phyloP scores from a whole-genome alignment of 176 grass and related monocot species.

The Chrysopogon serrulatus region DNA sequence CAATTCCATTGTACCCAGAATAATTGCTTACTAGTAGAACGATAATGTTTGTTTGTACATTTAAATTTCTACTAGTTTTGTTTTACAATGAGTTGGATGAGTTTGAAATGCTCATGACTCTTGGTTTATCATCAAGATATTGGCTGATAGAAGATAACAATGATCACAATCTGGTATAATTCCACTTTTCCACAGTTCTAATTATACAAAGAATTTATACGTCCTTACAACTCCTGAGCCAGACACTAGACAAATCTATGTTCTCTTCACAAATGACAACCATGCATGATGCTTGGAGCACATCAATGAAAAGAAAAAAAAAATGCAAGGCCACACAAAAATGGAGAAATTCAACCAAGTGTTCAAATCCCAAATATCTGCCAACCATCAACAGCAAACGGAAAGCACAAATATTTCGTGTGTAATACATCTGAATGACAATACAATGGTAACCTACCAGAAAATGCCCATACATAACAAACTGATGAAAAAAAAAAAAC shows the following conservation, averaged over 20 bases:
- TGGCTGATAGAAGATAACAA: not conserved
- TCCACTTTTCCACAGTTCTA: not conserved
- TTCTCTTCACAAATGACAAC: no score
- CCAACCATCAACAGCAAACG: constrained; percentile 22
- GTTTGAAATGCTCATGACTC: not conserved
- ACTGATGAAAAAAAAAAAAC: constrained; percentile 24
- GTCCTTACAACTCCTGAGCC: not conserved
- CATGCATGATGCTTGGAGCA: not conserved
- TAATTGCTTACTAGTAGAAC: not conserved
- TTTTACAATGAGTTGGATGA: not conserved
- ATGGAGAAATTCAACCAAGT: not conserved
- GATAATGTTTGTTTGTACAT: not conserved
- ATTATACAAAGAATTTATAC: not conserved
- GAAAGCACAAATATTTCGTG: constrained; percentile 9
- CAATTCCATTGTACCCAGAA: not conserved
- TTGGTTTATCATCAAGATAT: not conserved
- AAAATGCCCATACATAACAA: constrained; percentile 33
- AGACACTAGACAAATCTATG: not conserved
- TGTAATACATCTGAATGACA: constrained; percentile 16
- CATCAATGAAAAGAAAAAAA: not conserved
- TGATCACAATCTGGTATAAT: not conserved
- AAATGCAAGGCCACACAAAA: not conserved
- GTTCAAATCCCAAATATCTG: not conserved
- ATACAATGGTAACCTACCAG: constrained; percentile 20
- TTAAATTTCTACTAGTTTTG: not conserved